Conservation (phyloP, 495 filamentous ascomycete species). For the Entonaema liquescens region DNA sequence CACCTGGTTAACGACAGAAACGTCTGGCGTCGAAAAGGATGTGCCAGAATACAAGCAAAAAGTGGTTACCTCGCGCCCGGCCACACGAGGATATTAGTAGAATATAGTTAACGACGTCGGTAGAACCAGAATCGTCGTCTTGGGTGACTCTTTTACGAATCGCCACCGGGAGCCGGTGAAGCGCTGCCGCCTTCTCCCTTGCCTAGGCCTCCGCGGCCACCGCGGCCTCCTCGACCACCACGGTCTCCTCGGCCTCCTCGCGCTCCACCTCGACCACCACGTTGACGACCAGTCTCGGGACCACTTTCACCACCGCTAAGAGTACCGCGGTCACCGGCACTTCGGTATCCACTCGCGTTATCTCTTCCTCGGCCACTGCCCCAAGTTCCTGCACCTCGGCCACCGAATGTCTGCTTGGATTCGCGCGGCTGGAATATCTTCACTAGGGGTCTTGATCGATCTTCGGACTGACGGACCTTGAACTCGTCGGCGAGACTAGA, state of each 20-base stretch:
- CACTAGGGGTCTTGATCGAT: constrained; percentile 77
- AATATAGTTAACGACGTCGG: constrained; percentile 16
- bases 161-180: constrained; percentile 61
- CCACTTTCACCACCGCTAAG: constrained; percentile 73
- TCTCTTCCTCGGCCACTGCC: constrained; percentile 70
- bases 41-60: constrained; percentile 41
- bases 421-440: constrained; percentile 79
- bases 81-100: constrained; percentile 46
- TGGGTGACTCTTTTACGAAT: constrained; percentile 52
- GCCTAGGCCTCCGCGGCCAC: constrained; percentile 67
- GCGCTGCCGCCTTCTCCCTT: constrained; percentile 62
- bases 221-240: constrained; percentile 63
- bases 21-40: constrained; percentile 37
- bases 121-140: neutral
- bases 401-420: constrained; percentile 56
- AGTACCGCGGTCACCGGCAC: constrained; percentile 51
- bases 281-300: constrained; percentile 73
- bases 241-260: constrained; percentile 62
- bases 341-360: constrained; percentile 73
- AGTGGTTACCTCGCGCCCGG: constrained; percentile 15
- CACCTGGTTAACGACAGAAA: constrained; percentile 42
- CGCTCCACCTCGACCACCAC: constrained; percentile 71
- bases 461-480: constrained; percentile 70
- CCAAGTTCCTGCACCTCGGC: constrained; percentile 75
- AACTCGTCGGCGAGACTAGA: constrained; percentile 74